A percentile compares a stretch with the other conserved stretches of the same genome.
Evolutionary conservation across 1,284 basidiomycete species (phyloP).

Genomic region (Trichosporon sp.): DNA sequence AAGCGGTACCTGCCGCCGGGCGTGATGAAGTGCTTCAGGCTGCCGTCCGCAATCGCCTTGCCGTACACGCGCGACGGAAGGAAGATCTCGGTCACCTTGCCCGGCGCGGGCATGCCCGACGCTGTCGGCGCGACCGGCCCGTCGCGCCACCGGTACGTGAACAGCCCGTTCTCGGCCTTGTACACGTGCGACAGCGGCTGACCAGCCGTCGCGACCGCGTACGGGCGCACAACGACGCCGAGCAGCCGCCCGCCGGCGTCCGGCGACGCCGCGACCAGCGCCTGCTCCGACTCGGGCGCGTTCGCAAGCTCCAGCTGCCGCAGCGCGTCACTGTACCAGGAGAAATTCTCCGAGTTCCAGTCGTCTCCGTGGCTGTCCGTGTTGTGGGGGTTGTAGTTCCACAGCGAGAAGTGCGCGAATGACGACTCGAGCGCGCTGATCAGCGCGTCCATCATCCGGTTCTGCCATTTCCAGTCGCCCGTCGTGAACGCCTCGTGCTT

Average conservation of each 20-base stretch:
- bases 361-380: constrained; percentile 72
- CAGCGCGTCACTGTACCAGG: constrained; percentile 69
- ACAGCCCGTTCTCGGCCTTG: constrained; percentile 27
- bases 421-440: constrained; percentile 69
- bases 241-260: constrained; percentile 79
- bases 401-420: constrained; percentile 74
- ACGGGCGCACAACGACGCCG: constrained; percentile 61
- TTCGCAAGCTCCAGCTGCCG: constrained; percentile 48
- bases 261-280: constrained; percentile 56
- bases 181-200: constrained; percentile 33
- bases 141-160: constrained; percentile 30
- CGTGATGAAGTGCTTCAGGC: constrained; percentile 25
- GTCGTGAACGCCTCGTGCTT: constrained; percentile 64
- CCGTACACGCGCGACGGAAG: constrained; percentile 54
- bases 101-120: constrained; percentile 24
- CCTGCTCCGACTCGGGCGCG: constrained; percentile 24
- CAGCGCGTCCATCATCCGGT: constrained; percentile 83
- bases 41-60: constrained; percentile 4
- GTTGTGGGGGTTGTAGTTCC: constrained; percentile 93
- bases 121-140: constrained; percentile 16
- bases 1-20: constrained; percentile 29
- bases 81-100: constrained; percentile 72
- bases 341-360: constrained; percentile 97
- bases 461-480: constrained; percentile 74
- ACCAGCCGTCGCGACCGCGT: constrained; percentile 46